Conservation (phyloP, 2,329 filamentous ascomycete genomes). For the Graphilbum sp. region DNA sequence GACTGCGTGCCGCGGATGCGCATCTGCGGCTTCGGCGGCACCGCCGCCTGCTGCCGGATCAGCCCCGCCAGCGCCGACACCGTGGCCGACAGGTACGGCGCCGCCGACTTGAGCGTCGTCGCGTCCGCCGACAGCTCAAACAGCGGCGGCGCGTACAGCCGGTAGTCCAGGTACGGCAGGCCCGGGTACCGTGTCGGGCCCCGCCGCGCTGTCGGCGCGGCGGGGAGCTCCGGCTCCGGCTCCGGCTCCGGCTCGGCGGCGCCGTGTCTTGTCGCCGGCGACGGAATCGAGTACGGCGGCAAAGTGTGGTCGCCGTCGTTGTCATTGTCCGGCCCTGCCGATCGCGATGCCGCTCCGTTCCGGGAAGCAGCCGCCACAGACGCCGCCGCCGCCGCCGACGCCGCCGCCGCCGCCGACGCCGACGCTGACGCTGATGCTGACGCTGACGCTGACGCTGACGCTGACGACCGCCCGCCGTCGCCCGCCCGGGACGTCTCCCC, state of each 20-base stretch:
- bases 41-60: slow-evolving; percentile 28
- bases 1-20: slow-evolving; percentile 29
- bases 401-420: too few species aligned
- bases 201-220: slow-evolving; percentile 1
- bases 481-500: too few species aligned
- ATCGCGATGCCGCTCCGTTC: not conserved
- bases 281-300: not conserved
- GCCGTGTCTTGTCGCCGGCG: not conserved
- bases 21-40: slow-evolving; percentile 38
- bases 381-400: not conserved
- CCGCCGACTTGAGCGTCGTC: slow-evolving; percentile 28
- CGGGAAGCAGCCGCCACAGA: not conserved
- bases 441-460: too few species aligned
- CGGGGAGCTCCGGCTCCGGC: not conserved
- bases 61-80: slow-evolving; percentile 27
- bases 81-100: slow-evolving; percentile 30
- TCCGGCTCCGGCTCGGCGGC: slow-evolving; percentile 4
- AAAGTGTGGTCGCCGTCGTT: not conserved
- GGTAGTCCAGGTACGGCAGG: slow-evolving; percentile 31
- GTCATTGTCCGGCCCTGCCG: not conserved
- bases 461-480: too few species aligned
- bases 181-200: slow-evolving; percentile 25
- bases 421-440: too few species aligned
- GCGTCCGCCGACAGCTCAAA: slow-evolving; percentile 34
- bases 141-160: slow-evolving; percentile 33